A percentile compares a stretch with the other conserved stretches of the same genome.
Evolutionary conservation across 148 eudicot species (phyloP).

Genomic region (Rhododendron mucronatum): DNA sequence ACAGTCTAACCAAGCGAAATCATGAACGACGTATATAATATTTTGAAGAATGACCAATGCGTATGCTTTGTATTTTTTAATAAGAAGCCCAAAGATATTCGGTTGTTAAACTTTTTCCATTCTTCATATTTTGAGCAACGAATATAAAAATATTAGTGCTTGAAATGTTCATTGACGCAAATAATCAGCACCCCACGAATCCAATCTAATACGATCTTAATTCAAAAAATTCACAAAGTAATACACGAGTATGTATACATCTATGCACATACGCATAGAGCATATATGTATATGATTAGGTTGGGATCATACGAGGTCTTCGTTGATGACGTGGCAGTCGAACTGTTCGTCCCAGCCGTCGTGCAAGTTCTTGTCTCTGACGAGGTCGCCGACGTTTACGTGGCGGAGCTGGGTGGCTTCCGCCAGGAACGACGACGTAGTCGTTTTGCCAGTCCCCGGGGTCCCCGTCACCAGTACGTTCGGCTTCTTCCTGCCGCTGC

Average conservation of each 20-base stretch:
- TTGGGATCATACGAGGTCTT: constrained; percentile 61
- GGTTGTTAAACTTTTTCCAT: too few relatives aligned
- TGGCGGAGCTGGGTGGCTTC: constrained; percentile 69
- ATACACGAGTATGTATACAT: too few relatives aligned
- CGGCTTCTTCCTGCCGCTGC: constrained; percentile 38
- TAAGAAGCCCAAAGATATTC: background rate
- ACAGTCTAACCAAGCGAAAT: background rate
- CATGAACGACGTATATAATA: background rate
- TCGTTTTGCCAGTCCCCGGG: constrained; percentile 97
- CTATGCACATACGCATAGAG: too few relatives aligned
- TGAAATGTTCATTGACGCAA: too few relatives aligned
- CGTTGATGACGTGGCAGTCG: constrained; percentile 67
- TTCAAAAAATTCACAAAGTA: background rate
- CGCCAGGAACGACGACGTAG: constrained; percentile 63
- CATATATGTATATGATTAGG: background rate
- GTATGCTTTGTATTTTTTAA: background rate
- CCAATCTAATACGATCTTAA: background rate
- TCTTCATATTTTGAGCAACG: too few relatives aligned
- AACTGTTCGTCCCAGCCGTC: constrained; percentile 92
- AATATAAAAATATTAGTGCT: too few relatives aligned
- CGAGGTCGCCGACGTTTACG: constrained; percentile 78
- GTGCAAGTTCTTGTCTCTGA: constrained; percentile 66
- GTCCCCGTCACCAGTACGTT: constrained; percentile 85
- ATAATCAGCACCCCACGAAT: background rate
- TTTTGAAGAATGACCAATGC: background rate